Evolutionary conservation across 2,329 filamentous ascomycete species (phyloP).

Genomic region (Fusarium pininemorale): DNA sequence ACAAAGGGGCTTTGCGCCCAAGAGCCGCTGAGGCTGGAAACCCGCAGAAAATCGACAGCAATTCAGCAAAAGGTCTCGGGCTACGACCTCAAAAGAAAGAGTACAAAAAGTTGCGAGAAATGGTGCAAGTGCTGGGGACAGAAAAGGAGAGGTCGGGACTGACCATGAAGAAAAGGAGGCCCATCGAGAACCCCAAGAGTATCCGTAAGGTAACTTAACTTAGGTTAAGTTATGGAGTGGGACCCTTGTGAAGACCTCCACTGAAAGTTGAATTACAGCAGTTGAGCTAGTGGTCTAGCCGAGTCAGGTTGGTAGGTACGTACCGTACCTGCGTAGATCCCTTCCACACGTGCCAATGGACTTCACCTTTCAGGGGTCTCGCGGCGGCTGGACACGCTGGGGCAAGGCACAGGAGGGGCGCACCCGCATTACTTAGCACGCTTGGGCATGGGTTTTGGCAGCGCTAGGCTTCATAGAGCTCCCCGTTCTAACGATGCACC

Average conservation of each 20-base stretch:
- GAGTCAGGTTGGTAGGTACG: constrained; percentile 20
- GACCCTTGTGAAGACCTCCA: constrained; percentile 31
- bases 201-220: not conserved
- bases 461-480: constrained; percentile 20
- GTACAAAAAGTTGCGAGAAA: constrained; percentile 3
- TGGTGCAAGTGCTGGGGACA: constrained; percentile 10
- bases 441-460: constrained; percentile 11
- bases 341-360: not conserved
- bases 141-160: constrained; percentile 37
- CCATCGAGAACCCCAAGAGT: constrained; percentile 28
- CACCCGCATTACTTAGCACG: constrained; percentile 22
- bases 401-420: constrained; percentile 22
- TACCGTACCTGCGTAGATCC: constrained; percentile 20
- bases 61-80: constrained; percentile 5
- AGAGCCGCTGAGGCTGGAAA: constrained; percentile 10
- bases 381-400: constrained; percentile 20
- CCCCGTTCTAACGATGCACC: constrained; percentile 2
- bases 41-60: constrained; percentile 4
- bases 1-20: constrained; percentile 31
- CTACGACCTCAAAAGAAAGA: not conserved
- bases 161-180: constrained; percentile 40
- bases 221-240: constrained; percentile 22
- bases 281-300: constrained; percentile 16
- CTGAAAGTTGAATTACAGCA: constrained; percentile 34
- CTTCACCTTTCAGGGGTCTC: constrained; percentile 2